Evolutionary conservation across 108 stramenopile species (phyloP), one percentile per base, ranked within the genome.

Genomic region (Thalassiosira profunda): DNA sequence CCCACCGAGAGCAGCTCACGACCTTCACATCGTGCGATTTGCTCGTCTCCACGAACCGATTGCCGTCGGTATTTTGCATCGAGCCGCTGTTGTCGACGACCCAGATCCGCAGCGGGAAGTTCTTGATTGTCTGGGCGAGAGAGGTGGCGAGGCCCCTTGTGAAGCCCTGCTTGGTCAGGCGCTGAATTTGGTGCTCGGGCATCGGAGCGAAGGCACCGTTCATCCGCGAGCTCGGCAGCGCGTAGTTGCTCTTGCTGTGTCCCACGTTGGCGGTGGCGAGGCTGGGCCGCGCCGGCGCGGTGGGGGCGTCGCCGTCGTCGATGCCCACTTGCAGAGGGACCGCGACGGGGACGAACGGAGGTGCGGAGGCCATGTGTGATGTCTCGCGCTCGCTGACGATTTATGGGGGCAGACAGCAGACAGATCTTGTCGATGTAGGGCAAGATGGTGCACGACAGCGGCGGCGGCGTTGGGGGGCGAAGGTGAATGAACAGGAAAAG

Each of bases 21-120:
- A 86, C 61, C 17, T 70, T 70, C 40, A 83, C 70, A n/a, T 79
- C 66, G 4, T 64, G 48, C 0, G 41, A 38, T 21, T 44, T 47
- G 1, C 12, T 70, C 9, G 86, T 83, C 53, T 71, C 68, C 2
- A 91, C 80, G 47, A 94, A 86, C 2, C 86, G 79, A 64, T 97
- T 86, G 0, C 96, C 96, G 63, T 97, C 96, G 7, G 45, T 63
- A 15, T 67, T 74, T 23, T 60, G 52, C 96, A 97, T 97, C 23
- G 79, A 81, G 8, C 87, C 90, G 28, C 60, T 65, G 60, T 92
- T 92, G 49, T 92, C 90, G 0, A 88, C 76, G 10, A 91, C 73
- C 90, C 90, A 91, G 45, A 88, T 83, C 23, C 90, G 65, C 0
- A 73, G 18, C 0, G 86, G 75, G 47, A 85, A 88, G 24, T 53